A percentile compares a stretch with the other conserved stretches of the same genome.
phyloP scores from a whole-genome alignment of 2,329 filamentous ascomycete genomes.

The Pseudopyrenochaeta lycopersici region DNA sequence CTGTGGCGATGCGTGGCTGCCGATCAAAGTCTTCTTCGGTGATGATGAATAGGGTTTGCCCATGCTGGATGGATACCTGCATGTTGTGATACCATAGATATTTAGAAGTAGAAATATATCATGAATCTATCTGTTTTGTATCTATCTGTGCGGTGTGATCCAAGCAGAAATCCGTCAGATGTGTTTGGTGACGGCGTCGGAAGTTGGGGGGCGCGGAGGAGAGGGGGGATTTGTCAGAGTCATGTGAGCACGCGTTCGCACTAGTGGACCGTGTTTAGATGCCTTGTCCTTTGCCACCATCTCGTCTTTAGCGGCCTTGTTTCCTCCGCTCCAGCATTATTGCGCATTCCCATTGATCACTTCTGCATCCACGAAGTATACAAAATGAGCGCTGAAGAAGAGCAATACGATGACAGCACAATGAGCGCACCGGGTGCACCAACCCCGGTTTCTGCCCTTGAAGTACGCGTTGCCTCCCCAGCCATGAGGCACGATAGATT shows the following conservation, averaged over 20 bases:
- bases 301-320: conserved; percentile 6
- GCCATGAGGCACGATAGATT: not conserved
- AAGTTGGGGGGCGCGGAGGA: no score
- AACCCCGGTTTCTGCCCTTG: conserved; percentile 83
- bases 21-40: conserved; percentile 82
- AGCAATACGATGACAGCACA: conserved; percentile 73
- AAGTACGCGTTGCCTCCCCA: conserved; percentile 67
- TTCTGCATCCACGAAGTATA: not conserved
- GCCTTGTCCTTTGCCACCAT: conserved; percentile 19
- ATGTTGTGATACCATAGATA: conserved; percentile 23
- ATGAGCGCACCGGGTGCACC: conserved; percentile 90
- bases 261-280: conserved; percentile 21
- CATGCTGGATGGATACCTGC: not conserved
- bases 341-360: not conserved
- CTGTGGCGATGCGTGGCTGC: conserved; percentile 77
- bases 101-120: conserved; percentile 4
- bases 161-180: no score
- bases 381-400: conserved; percentile 60
- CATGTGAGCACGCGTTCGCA: conserved; percentile 38
- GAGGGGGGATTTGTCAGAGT: conserved; percentile 1
- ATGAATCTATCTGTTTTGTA: not conserved
- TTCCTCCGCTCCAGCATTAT: not conserved
- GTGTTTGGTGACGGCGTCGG: no score
- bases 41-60: conserved; percentile 71
- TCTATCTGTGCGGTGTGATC: no score